phyloP scores from a whole-genome alignment of 768 basidiomycete species.

The Podaxis sp. region DNA sequence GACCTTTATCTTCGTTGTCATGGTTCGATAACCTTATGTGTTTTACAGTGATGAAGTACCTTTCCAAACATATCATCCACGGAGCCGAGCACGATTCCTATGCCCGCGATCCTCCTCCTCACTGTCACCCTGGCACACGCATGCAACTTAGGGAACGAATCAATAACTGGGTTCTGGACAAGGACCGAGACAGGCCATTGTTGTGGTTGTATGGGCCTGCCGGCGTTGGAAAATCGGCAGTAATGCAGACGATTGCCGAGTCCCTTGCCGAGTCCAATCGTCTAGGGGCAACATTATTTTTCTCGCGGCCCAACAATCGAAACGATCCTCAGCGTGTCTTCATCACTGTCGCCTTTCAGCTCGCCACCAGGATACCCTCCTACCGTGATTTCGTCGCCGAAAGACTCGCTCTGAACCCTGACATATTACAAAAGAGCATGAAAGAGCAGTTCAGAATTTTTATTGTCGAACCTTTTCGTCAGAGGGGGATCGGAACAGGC shows the following conservation, averaged over 20 bases:
- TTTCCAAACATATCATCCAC: not conserved
- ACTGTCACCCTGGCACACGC: not conserved
- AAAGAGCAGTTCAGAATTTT: not conserved
- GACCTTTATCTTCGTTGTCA: not conserved
- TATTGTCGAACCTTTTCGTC: not conserved
- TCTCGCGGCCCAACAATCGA: not conserved
- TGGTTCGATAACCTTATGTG: not conserved
- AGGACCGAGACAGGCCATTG: not conserved
- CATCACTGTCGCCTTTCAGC: constrained; percentile 2
- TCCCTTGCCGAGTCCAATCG: not conserved
- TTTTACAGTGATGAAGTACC: not conserved
- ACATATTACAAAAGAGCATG: not conserved
- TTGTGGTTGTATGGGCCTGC: constrained; percentile 11
- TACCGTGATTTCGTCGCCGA: not conserved
- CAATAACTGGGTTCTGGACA: not conserved
- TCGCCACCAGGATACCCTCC: not conserved
- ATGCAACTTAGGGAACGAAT: not conserved
- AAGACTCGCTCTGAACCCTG: not conserved
- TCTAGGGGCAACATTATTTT: not conserved
- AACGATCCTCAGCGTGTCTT: not conserved
- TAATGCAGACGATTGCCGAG: constrained; percentile 3
- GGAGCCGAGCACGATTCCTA: not conserved
- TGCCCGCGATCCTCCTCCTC: not conserved
- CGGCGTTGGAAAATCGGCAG: constrained; percentile 8
- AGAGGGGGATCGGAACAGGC: not conserved